Percentiles rank a stretch among this genome's conserved stretches.
Conservation (phyloP, 176 grass and related monocot species). For the Tillandsia fasciculata region DNA sequence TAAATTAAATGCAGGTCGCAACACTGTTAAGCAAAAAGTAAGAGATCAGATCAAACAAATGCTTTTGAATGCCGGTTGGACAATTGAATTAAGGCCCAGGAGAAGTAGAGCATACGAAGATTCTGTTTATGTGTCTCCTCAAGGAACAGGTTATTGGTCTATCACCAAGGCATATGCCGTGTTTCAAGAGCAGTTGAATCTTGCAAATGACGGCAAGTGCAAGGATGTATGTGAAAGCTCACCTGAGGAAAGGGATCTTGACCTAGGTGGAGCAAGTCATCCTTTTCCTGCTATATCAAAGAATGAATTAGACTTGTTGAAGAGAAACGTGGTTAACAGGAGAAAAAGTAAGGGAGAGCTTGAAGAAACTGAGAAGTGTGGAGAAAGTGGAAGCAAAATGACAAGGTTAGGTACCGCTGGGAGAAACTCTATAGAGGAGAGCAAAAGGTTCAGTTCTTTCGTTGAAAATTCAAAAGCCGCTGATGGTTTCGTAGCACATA, state of each 20-base stretch:
- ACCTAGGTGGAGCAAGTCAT: conserved; percentile 15
- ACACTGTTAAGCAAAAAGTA: conserved; percentile 54
- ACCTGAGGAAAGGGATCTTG: conserved; percentile 23
- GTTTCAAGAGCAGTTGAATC: conserved; percentile 54
- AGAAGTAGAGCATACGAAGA: conserved; percentile 69
- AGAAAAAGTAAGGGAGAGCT: conserved; percentile 36
- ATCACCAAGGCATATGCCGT: conserved; percentile 92
- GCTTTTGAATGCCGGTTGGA: conserved; percentile 76
- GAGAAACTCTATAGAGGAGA: conserved; percentile 25
- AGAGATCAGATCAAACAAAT: conserved; percentile 59
- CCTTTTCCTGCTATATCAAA: conserved; percentile 36
- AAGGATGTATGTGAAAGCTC: conserved; percentile 10
- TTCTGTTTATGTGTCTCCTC: conserved; percentile 74
- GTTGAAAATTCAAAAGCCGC: neutral
- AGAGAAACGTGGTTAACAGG: conserved; percentile 74
- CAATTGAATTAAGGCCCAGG: conserved; percentile 63
- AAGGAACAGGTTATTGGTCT: conserved; percentile 79
- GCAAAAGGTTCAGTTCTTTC: conserved; percentile 17
- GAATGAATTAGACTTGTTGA: conserved; percentile 64
- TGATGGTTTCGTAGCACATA: conserved; percentile 1
- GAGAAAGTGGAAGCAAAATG: conserved; percentile 28
- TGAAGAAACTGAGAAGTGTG: conserved; percentile 34
- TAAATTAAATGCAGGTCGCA: conserved; percentile 38
- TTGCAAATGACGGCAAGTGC: conserved; percentile 21
- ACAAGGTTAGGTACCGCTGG: conserved; percentile 15